Percentiles rank a stretch among this genome's conserved stretches.
Evolutionary conservation across 768 basidiomycete species (phyloP).

Genomic region (Austroboletus eburneus): DNA sequence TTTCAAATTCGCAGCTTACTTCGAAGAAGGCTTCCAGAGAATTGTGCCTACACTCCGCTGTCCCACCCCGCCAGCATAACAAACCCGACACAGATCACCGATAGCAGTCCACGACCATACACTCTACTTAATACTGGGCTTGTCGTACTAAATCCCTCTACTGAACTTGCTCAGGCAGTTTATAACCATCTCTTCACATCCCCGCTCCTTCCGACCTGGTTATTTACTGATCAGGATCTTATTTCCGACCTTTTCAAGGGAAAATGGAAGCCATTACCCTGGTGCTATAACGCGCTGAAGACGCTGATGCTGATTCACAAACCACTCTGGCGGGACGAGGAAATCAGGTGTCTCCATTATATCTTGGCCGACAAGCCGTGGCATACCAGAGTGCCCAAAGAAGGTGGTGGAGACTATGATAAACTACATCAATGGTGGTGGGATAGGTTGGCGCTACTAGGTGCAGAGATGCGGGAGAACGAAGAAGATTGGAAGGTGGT

Average conservation of each 20-base stretch:
- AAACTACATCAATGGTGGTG: slow-evolving; percentile 77
- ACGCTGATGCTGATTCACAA: slow-evolving; percentile 73
- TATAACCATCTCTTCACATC: slow-evolving; percentile 40
- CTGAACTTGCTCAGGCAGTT: slow-evolving; percentile 49
- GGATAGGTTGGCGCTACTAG: slow-evolving; percentile 49
- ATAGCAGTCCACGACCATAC: slow-evolving; percentile 64
- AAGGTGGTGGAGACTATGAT: slow-evolving; percentile 46
- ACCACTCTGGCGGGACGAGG: slow-evolving; percentile 77
- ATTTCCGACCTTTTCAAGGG: slow-evolving; percentile 76
- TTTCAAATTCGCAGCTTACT: not conserved
- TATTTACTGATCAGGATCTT: slow-evolving; percentile 94
- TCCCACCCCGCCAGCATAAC: slow-evolving; percentile 43
- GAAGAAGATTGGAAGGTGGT: slow-evolving; percentile 49
- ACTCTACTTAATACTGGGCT: slow-evolving; percentile 87
- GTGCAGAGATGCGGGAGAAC: slow-evolving; percentile 43
- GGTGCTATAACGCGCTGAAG: slow-evolving; percentile 91
- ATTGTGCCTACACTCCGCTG: slow-evolving; percentile 75
- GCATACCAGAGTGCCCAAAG: slow-evolving; percentile 46
- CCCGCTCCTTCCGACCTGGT: slow-evolving; percentile 48
- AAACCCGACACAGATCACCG: slow-evolving; percentile 39
- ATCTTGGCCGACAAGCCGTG: slow-evolving; percentile 88
- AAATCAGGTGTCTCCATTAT: slow-evolving; percentile 85
- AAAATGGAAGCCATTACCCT: slow-evolving; percentile 74
- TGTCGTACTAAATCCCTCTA: slow-evolving; percentile 79
- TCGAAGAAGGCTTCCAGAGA: slow-evolving; percentile 73